phyloP scores from a whole-genome alignment of 1,139 yeast genomes.

The Magnusiomyces suaveolens region DNA sequence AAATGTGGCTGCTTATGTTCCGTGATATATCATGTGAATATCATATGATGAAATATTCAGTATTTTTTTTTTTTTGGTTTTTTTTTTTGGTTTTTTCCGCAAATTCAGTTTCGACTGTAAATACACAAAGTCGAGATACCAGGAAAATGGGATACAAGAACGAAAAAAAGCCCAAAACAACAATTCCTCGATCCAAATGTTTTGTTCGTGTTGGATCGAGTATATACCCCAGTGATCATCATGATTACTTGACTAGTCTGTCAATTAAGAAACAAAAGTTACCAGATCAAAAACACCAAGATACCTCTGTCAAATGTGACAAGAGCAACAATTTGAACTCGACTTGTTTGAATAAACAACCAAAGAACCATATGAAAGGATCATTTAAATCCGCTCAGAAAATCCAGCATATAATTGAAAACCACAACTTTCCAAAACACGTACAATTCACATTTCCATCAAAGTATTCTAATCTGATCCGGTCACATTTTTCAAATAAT shows the following conservation, averaged over 20 bases:
- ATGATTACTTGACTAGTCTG: background rate
- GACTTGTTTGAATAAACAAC: no score
- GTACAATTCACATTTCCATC: slow-evolving; percentile 10
- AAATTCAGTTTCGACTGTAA: no score
- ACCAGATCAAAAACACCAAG: background rate
- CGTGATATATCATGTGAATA: no score
- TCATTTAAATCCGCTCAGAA: background rate
- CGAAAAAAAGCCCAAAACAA: background rate
- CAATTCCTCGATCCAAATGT: slow-evolving; percentile 17
- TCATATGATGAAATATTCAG: background rate
- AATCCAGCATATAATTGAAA: slow-evolving; percentile 9
- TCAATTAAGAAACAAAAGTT: background rate
- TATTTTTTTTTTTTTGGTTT: background rate
- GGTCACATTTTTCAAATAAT: background rate
- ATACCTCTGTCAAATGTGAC: background rate
- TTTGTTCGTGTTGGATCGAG: slow-evolving; percentile 14
- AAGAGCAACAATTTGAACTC: background rate
- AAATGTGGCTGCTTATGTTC: no score
- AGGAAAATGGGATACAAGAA: background rate
- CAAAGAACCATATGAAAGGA: slow-evolving; percentile 1
- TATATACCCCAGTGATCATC: background rate
- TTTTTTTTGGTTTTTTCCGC: background rate
- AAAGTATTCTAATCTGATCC: background rate
- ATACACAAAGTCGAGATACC: no score
- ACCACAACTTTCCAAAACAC: slow-evolving; percentile 17